Evolutionary conservation across 1,284 basidiomycete species (phyloP).

Genomic region (Leccinum subrobustum): DNA sequence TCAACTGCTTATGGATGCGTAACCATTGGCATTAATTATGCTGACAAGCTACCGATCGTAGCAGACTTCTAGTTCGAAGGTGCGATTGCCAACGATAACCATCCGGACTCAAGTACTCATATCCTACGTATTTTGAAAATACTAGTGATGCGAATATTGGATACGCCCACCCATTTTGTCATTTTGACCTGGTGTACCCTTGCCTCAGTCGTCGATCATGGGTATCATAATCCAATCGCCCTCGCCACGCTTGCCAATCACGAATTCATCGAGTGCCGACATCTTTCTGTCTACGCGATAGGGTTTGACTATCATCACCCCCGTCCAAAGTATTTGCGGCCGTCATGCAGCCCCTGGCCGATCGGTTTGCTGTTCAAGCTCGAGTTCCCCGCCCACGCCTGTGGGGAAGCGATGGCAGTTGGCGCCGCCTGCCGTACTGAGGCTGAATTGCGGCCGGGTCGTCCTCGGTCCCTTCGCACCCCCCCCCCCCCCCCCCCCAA

Average conservation of each 20-base stretch:
- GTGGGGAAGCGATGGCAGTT: slow-evolving; percentile 1
- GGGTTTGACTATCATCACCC: neutral
- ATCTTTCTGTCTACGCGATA: neutral
- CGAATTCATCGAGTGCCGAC: neutral
- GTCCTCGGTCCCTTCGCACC: neutral
- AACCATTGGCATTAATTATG: neutral
- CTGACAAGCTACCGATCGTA: neutral
- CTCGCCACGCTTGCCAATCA: neutral
- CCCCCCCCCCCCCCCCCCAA: too few relatives aligned
- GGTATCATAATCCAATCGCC: neutral
- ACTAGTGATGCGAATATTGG: neutral
- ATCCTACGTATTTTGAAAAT: neutral
- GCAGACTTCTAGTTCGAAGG: neutral
- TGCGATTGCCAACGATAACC: neutral
- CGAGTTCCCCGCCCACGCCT: neutral
- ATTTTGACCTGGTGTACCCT: neutral
- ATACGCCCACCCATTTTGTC: neutral
- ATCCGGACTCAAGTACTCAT: neutral
- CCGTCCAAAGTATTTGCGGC: neutral
- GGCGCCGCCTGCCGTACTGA: slow-evolving; percentile 3
- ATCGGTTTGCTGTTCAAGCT: neutral
- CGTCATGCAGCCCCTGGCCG: neutral
- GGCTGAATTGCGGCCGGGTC: neutral
- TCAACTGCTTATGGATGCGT: neutral
- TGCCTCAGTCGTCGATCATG: neutral